Evolutionary conservation across 768 basidiomycete genomes (phyloP), one percentile per base, ranked within the genome.

Genomic region (Daedaleopsis sinensis): DNA sequence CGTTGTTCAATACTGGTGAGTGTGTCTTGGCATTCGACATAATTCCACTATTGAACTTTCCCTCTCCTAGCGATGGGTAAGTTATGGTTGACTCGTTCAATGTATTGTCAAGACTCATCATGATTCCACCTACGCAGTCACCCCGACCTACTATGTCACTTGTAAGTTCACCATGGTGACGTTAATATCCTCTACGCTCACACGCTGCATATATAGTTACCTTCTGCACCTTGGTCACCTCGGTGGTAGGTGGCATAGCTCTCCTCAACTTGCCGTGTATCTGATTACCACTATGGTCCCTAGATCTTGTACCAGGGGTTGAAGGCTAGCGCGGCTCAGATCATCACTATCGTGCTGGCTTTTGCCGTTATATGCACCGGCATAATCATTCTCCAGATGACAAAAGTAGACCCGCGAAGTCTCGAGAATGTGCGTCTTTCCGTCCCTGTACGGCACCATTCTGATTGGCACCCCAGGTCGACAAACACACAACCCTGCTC

Each of bases 341-440:
- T 98, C 55, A 82, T 97, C 46, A 96, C 94, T 1, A 82, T 97
- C 61, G 87, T 95, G 21, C 82, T 95, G 77, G 94, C 87, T 7
- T 97, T 98, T 80, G 75, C 94, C 59, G 86, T 91, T 52, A 94
- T 94, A 50, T 93, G 90, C 68, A 77, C 93, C 15, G 95, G 96
- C 11, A 96, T 97, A 71, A 88, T 89, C 39, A 88, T 98, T 63
- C 84, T 98, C 6, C 96, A 98, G 74, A 91, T 96, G 87, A 91
- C 89, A 71, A 92, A 93, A 74, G 87, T 97, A 64, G 95, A 98
- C 71, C 95, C 96, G 5, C 78, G 79, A 24, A 76, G 84, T 50
- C 82, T 96, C 65, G 76, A 77, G 54, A 86, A 69, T 58, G 70
- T 70, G 57, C 46, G 68, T 52, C 48, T 9, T 15, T 42, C 46